Conservation (phyloP, 352 stramenopile genomes). For the Thalassiosira exigua region DNA sequence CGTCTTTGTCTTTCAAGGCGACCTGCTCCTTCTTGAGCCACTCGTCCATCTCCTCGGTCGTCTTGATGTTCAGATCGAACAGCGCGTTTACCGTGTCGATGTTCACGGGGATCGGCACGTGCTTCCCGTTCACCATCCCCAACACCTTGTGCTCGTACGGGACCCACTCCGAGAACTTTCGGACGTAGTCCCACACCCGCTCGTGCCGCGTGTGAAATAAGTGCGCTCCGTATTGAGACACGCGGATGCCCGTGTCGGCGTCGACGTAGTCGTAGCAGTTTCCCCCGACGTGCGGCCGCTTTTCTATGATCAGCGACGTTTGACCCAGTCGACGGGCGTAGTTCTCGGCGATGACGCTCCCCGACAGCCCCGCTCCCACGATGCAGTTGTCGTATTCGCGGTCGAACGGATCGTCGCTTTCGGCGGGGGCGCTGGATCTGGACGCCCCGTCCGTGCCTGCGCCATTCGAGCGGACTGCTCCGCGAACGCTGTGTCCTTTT, state of each 20-base stretch:
- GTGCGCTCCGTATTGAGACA: slow-evolving; percentile 77
- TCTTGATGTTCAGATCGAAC: slow-evolving; percentile 78
- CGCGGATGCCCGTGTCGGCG: slow-evolving; percentile 70
- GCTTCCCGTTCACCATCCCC: slow-evolving; percentile 74
- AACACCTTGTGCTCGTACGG: slow-evolving; percentile 82
- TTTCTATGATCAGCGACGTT: slow-evolving; percentile 61
- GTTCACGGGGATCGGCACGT: slow-evolving; percentile 84
- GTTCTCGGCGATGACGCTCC: slow-evolving; percentile 57
- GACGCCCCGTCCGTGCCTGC: background rate
- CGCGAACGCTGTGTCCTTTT: no score
- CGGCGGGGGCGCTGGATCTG: background rate
- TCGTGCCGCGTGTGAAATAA: slow-evolving; percentile 82
- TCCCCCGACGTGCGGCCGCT: slow-evolving; percentile 65
- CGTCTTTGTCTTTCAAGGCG: no score
- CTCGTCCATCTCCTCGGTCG: slow-evolving; percentile 75
- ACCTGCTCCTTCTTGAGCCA: slow-evolving; percentile 75
- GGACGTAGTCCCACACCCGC: slow-evolving; percentile 85
- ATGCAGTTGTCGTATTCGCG: slow-evolving; percentile 68
- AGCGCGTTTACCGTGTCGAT: slow-evolving; percentile 85
- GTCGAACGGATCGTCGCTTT: slow-evolving; percentile 15
- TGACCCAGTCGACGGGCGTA: slow-evolving; percentile 44
- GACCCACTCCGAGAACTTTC: slow-evolving; percentile 78
- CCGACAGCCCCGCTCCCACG: slow-evolving; percentile 55
- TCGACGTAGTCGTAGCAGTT: slow-evolving; percentile 84
- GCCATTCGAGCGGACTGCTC: no score